Base-by-base conservation (phyloP, 257 asterid species). In the Datura wrightii region DNA sequence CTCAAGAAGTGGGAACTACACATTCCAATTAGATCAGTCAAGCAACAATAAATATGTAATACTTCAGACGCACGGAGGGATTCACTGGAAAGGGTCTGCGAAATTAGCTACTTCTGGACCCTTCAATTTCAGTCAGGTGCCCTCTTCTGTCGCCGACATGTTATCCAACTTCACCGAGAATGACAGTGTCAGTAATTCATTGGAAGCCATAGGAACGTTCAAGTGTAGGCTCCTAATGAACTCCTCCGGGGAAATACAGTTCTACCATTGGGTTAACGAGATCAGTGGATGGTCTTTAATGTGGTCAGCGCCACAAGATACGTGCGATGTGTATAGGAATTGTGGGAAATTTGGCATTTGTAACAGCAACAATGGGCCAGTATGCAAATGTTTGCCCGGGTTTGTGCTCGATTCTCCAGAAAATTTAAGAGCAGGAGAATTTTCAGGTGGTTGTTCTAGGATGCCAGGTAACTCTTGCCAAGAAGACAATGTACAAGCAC, bases 291-390 rank as follows among this genome's bases (percentile, higher is more conserved):
- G 88, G 91, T 59, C 44, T 0, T 4, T 86, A 48, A 0, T 1
- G 7, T 84, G 91, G 90, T 65, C 85, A 37, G 87, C 67, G 6
- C 89, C 91, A 3, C 7, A 36, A 3, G 84, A 85, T 67, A 0
- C 0, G 1, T 91, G 93, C 54, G 67, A 88, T 15, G 59, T 71
- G 19, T 78, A 50, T 37, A 76, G 41, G 3, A 7, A 9, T 1
- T 89, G 94, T 81, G 92, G 94, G 71, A 82, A 84, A 4, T 89
- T 83, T 16, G 84, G 84, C 9, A 19, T 55, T 72, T 91, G 93
- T 74, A 70, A 78, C 15, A 18, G 11, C 16, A 10, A 59, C 24
- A 18, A 34, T 37, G 39, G 7, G 16, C 60, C 52, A 36, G 6
- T 5, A 9, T 91, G 92, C 78, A 18, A 36, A 8, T 91, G 93